Base-by-base conservation (phyloP, 108 stramenopile species). In the Licmophora abbreviata region DNA sequence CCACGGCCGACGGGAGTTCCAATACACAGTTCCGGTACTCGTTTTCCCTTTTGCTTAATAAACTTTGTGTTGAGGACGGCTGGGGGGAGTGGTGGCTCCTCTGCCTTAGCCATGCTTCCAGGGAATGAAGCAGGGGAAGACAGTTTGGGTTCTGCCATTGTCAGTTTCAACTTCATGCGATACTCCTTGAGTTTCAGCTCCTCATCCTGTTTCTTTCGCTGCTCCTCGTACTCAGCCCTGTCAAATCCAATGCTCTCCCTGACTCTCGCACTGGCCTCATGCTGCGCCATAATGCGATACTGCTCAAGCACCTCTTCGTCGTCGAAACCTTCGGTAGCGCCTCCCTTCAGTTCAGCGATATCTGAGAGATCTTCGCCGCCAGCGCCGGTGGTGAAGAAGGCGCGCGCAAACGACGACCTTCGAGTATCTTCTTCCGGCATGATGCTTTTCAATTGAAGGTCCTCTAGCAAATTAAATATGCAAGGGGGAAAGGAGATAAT, bases 241-340 rank as follows among this genome's bases (percentile, higher is more conserved):
- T 71, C 69, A 56, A 71, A 71, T 29, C 69, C 69, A 7, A 50
- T 60, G 32, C 64, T 71, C 17, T 59, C 63, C 50, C 56, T 64
- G 45, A 71, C 63, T 10, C 69, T 62, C 20, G 60, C 37, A 22
- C 7, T 50, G n/a, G 69, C 69, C 60, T 71, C 69, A 14, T 65
- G 44, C 27, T 64, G 69, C 0, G 69, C 69, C 69, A 71, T 71
- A 42, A 71, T 64, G 34, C 54, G 58, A 45, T 71, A 71, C 25
- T 71, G 63, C 38, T 71, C 69, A 36, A 58, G 37, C 26, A 70
- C 61, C 44, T 70, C 62, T 32, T 70, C 52, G 17, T 68, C 66
- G 27, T 54, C 59, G 23, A 37, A 54, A 9, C 31, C 44, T 9
- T 11, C 20, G 33, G 38, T 4, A 40, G 3, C 5, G 5, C 38